A percentile compares a stretch with the other conserved stretches of the same genome.
These are phyloP conservation scores for Trichosporon sp. DNA, from an alignment of 1,284 basidiomycete species.

Conservation along the genomic window DNA sequence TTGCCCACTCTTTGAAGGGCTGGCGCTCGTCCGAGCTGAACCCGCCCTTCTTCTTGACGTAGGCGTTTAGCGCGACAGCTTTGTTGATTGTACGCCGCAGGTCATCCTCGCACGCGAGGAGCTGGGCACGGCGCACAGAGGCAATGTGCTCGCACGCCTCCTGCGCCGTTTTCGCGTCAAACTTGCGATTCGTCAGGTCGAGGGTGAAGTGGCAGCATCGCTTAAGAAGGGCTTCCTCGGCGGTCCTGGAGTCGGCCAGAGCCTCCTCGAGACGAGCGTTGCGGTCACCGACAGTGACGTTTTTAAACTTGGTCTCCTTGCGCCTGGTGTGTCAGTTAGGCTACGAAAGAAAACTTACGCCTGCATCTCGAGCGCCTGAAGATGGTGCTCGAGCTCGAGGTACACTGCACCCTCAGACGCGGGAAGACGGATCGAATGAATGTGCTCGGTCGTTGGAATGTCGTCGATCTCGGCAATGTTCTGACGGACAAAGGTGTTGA, in stretches of 20 bases:
- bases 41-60: slow-evolving; percentile 39
- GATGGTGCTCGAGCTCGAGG: slow-evolving; percentile 90
- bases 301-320: slow-evolving; percentile 70
- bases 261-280: slow-evolving; percentile 83
- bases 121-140: slow-evolving; percentile 73
- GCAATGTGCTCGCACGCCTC: slow-evolving; percentile 92
- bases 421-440: slow-evolving; percentile 73
- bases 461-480: slow-evolving; percentile 97
- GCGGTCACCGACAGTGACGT: slow-evolving; percentile 68
- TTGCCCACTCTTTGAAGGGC: slow-evolving; percentile 48
- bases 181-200: slow-evolving; percentile 65
- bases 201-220: slow-evolving; percentile 86
- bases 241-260: slow-evolving; percentile 84
- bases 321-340: slow-evolving; percentile 58
- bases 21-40: slow-evolving; percentile 41
- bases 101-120: slow-evolving; percentile 76
- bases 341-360: slow-evolving; percentile 38
- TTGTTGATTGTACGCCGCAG: slow-evolving; percentile 68
- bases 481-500: slow-evolving; percentile 83
- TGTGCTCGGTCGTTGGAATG: slow-evolving; percentile 74
- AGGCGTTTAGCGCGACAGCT: slow-evolving; percentile 62
- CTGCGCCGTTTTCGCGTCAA: slow-evolving; percentile 66
- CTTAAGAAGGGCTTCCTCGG: slow-evolving; percentile 87
- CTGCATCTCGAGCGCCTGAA: slow-evolving; percentile 62
- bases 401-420: slow-evolving; percentile 95